Conservation (phyloP, 805 yeast species). For the Pichia manshurica region DNA sequence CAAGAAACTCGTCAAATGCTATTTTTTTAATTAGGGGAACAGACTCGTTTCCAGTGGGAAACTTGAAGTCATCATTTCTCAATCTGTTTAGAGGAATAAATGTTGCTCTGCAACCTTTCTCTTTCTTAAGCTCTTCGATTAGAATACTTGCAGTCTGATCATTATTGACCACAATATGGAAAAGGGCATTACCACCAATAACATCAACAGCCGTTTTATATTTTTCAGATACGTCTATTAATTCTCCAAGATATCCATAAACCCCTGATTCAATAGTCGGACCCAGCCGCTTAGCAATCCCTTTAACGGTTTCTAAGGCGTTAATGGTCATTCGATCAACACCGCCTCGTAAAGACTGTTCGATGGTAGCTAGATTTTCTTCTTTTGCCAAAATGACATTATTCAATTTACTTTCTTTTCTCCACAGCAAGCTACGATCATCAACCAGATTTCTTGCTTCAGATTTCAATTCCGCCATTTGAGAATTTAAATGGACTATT, state of each 20-base stretch:
- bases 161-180: slow-evolving; percentile 83
- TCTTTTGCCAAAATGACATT: slow-evolving; percentile 49
- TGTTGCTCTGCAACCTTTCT: slow-evolving; percentile 77
- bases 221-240: slow-evolving; percentile 74
- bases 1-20: slow-evolving; percentile 50
- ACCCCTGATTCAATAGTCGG: slow-evolving; percentile 44
- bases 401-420: slow-evolving; percentile 64
- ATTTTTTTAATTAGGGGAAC: slow-evolving; percentile 77
- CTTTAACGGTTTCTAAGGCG: slow-evolving; percentile 65
- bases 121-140: slow-evolving; percentile 68
- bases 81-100: slow-evolving; percentile 85
- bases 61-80: slow-evolving; percentile 35
- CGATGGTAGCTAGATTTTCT: slow-evolving; percentile 48
- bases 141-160: slow-evolving; percentile 77
- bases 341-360: slow-evolving; percentile 58
- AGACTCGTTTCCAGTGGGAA: slow-evolving; percentile 61
- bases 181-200: slow-evolving; percentile 79
- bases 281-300: slow-evolving; percentile 55
- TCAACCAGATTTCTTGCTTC: slow-evolving; percentile 48
- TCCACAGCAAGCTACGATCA: slow-evolving; percentile 67
- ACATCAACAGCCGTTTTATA: slow-evolving; percentile 85
- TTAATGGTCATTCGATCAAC: slow-evolving; percentile 66
- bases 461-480: slow-evolving; percentile 29
- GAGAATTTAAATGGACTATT: slow-evolving; percentile 19
- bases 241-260: slow-evolving; percentile 80